phyloP scores from a whole-genome alignment of 73 alveolate genomes.

The Paramecium tetraurelia region DNA sequence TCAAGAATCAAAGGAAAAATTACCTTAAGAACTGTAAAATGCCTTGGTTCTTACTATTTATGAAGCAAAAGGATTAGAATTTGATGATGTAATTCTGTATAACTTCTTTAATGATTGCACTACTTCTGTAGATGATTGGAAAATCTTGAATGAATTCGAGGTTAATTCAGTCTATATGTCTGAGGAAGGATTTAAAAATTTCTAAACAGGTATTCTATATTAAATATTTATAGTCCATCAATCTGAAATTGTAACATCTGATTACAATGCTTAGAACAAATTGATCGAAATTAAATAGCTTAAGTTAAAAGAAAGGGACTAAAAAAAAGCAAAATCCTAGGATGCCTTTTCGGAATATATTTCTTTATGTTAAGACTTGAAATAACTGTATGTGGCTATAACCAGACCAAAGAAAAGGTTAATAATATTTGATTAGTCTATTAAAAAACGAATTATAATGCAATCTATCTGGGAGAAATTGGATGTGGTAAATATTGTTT shows the following conservation, averaged over 20 bases:
- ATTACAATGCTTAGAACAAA: not conserved
- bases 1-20: slow-evolving; percentile 69
- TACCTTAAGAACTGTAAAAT: slow-evolving; percentile 73
- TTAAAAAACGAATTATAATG: slow-evolving; percentile 65
- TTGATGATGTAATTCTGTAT: slow-evolving; percentile 86
- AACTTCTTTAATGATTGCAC: slow-evolving; percentile 61
- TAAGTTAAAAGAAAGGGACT: not conserved
- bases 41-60: slow-evolving; percentile 83
- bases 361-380: slow-evolving; percentile 80
- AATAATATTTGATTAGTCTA: slow-evolving; percentile 78
- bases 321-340: not conserved
- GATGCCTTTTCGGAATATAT: not conserved
- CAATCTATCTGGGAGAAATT: slow-evolving; percentile 72
- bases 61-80: slow-evolving; percentile 92
- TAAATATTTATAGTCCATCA: not conserved
- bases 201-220: not conserved
- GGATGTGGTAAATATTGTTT: slow-evolving; percentile 58
- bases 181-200: not conserved
- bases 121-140: slow-evolving; percentile 57
- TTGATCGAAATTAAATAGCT: not conserved
- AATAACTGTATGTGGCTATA: slow-evolving; percentile 83
- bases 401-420: slow-evolving; percentile 88
- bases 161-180: not conserved
- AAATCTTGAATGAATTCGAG: not conserved
- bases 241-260: not conserved